These are phyloP conservation scores for Saraca asoca DNA, from an alignment of 331 rosid species.

Conservation along the genomic window DNA sequence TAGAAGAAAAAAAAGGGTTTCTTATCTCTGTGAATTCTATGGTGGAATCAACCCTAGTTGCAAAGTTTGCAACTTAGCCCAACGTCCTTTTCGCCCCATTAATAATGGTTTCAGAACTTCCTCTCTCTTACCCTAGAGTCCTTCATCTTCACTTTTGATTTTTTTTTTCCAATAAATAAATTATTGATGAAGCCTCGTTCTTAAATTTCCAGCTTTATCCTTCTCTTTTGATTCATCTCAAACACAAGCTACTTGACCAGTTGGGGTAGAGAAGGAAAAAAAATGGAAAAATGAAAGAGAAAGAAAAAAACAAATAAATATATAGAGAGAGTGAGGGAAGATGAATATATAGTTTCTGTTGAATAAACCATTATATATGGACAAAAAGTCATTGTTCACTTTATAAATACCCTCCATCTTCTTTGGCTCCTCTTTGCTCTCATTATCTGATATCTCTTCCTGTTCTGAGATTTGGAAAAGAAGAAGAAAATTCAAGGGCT, in stretches of 20 bases:
- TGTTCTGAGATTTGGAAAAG: slow-evolving; percentile 41
- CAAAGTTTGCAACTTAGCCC: slow-evolving; percentile 39
- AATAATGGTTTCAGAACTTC: slow-evolving; percentile 54
- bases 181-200: slow-evolving; percentile 37
- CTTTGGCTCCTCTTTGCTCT: slow-evolving; percentile 49
- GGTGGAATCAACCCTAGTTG: slow-evolving; percentile 29
- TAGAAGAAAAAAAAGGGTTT: slow-evolving; percentile 22
- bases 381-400: slow-evolving; percentile 55
- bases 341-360: slow-evolving; percentile 46
- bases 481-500: slow-evolving; percentile 39
- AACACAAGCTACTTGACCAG: slow-evolving; percentile 32
- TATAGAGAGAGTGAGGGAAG: slow-evolving; percentile 31
- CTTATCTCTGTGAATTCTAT: slow-evolving; percentile 8
- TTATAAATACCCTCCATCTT: slow-evolving; percentile 63
- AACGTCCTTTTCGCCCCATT: slow-evolving; percentile 59
- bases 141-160: slow-evolving; percentile 35
- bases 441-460: slow-evolving; percentile 56
- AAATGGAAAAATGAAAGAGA: not conserved
- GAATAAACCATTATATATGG: slow-evolving; percentile 43
- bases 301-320: slow-evolving; percentile 12
- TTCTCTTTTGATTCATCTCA: slow-evolving; percentile 40
- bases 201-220: slow-evolving; percentile 43
- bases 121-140: slow-evolving; percentile 32
- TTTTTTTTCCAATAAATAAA: not conserved
- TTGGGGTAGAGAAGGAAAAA: not conserved